Percentiles rank a stretch among this genome's conserved stretches.
phyloP scores from a whole-genome alignment of 495 filamentous ascomycete genomes.

The Trichoderma virens region DNA sequence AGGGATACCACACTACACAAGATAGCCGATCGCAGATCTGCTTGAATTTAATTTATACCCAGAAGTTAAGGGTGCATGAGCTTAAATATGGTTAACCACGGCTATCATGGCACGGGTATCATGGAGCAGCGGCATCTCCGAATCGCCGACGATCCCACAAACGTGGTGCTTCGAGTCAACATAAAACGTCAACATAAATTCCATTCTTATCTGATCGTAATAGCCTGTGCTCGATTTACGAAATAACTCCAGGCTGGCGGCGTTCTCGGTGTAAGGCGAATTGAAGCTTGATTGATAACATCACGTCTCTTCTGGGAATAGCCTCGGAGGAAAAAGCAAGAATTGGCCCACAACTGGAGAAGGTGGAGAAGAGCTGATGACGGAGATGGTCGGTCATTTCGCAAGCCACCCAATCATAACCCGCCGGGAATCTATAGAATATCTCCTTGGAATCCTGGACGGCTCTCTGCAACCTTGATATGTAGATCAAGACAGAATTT shows the following conservation, averaged over 20 bases:
- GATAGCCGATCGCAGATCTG: not conserved
- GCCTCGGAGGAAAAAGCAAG: not conserved
- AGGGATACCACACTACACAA: not conserved
- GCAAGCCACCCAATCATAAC: conserved; percentile 8
- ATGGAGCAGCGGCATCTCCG: too few relatives aligned
- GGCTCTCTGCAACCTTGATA: not conserved
- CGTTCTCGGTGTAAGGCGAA: not conserved
- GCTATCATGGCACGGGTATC: too few relatives aligned
- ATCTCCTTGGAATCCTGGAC: not conserved
- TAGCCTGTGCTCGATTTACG: not conserved
- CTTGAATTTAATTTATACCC: too few relatives aligned
- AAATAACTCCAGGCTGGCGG: not conserved
- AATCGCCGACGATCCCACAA: not conserved
- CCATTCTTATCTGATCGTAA: not conserved
- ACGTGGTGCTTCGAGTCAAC: not conserved
- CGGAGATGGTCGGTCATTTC: conserved; percentile 2
- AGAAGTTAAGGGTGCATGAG: not conserved
- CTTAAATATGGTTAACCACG: not conserved
- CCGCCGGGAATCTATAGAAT: not conserved
- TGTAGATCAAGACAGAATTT: not conserved
- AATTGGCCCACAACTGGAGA: not conserved
- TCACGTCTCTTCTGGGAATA: not conserved
- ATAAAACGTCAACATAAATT: not conserved
- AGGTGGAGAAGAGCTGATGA: not conserved
- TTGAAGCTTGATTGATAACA: not conserved